These are phyloP conservation scores for Sporothrix pallida DNA, from an alignment of 2,329 filamentous ascomycete species.

Conservation along the genomic window DNA sequence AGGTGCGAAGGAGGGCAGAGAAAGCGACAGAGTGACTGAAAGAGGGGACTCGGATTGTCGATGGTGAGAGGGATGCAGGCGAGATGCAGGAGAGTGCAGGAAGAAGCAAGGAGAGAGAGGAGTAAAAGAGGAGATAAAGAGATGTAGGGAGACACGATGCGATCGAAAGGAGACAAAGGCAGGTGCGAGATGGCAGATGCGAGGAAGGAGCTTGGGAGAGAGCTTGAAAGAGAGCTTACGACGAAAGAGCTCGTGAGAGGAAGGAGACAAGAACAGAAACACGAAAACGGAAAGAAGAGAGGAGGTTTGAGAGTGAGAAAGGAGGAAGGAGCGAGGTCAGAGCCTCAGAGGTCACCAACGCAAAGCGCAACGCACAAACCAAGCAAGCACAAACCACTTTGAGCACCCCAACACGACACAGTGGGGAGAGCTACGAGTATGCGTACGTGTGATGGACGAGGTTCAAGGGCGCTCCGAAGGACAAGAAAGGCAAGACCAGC, in stretches of 20 bases:
- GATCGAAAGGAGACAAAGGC: not conserved
- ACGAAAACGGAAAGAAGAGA: too few species aligned
- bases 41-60: not conserved
- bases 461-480: too few species aligned
- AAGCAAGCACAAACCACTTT: too few species aligned
- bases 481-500: too few species aligned
- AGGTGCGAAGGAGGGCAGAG: not conserved
- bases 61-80: constrained; percentile 4
- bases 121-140: not conserved
- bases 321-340: constrained; percentile 2
- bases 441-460: too few species aligned
- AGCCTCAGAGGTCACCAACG: too few species aligned
- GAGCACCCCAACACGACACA: too few species aligned
- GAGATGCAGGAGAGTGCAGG: constrained; percentile 12
- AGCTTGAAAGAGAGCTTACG: not conserved
- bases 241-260: not conserved
- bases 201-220: not conserved
- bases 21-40: not conserved
- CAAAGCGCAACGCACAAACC: too few species aligned
- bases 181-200: not conserved
- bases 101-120: not conserved
- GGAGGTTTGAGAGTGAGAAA: not conserved
- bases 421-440: too few species aligned
- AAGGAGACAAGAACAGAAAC: too few species aligned
- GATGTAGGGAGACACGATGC: not conserved